These are phyloP conservation scores for Neltuma alba DNA, from an alignment of 306 rosid species.

Conservation along the genomic window DNA sequence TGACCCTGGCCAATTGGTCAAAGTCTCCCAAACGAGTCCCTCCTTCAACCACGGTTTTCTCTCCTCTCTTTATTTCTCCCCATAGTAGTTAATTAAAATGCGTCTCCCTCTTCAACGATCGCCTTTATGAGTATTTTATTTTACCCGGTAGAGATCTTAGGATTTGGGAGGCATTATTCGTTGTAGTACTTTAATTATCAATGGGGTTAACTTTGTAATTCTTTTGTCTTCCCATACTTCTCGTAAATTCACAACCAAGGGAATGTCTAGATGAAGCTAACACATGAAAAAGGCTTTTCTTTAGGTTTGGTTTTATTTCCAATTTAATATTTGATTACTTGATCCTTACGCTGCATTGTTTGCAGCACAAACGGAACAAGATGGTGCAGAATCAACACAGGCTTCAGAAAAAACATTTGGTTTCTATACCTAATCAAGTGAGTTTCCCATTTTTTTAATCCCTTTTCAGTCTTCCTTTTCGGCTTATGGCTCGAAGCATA, in stretches of 20 bases:
- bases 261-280: background rate
- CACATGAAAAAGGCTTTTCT: background rate
- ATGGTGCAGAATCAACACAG: constrained; percentile 45
- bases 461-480: background rate
- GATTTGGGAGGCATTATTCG: background rate
- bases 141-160: background rate
- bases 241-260: background rate
- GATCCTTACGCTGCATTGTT: constrained; percentile 38
- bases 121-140: background rate
- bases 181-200: background rate
- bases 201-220: background rate
- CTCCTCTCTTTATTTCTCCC: background rate
- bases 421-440: constrained; percentile 53
- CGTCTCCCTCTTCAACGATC: background rate
- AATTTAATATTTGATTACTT: background rate
- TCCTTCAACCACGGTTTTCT: constrained; percentile 29
- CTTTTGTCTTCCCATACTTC: background rate
- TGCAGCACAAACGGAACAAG: constrained; percentile 55
- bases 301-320: background rate
- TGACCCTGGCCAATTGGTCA: constrained; percentile 40
- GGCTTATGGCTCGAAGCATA: background rate
- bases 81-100: background rate
- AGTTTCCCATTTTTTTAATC: constrained; percentile 19
- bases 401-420: constrained; percentile 41
- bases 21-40: constrained; percentile 28